A percentile compares a stretch with the other conserved stretches of the same genome.
Evolutionary conservation across 108 stramenopile genomes (phyloP).

Genomic region (Nitzschia sp.): DNA sequence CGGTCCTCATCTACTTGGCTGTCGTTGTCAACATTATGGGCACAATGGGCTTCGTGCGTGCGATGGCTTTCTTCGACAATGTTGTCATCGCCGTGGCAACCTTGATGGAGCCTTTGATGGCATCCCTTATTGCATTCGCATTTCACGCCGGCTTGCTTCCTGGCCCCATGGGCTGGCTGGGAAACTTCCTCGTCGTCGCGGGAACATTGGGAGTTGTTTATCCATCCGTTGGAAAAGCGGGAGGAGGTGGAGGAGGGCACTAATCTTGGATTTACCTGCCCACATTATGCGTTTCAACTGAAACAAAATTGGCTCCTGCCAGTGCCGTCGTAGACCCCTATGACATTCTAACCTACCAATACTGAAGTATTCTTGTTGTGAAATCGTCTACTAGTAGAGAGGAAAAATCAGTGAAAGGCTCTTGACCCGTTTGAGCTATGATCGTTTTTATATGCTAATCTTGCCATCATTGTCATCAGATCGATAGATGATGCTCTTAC

Average conservation of each 20-base stretch:
- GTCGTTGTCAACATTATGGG: constrained; percentile 57
- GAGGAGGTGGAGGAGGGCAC: background rate
- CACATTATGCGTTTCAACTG: background rate
- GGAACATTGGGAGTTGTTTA: constrained; percentile 48
- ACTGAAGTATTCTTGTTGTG: too few species aligned
- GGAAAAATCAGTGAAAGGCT: too few species aligned
- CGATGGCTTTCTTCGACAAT: constrained; percentile 68
- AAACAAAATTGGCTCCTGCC: too few species aligned
- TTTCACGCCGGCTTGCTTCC: constrained; percentile 40
- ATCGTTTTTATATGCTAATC: too few species aligned
- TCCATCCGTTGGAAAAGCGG: constrained; percentile 22
- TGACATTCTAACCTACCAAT: too few species aligned
- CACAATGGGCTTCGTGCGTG: constrained; percentile 62
- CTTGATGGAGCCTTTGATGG: constrained; percentile 46
- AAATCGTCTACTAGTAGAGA: too few species aligned
- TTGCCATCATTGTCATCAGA: too few species aligned
- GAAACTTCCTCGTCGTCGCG: constrained; percentile 36
- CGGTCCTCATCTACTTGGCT: constrained; percentile 49
- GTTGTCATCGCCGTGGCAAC: constrained; percentile 49
- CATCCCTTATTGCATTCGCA: constrained; percentile 31
- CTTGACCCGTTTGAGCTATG: too few species aligned
- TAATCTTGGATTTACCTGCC: background rate
- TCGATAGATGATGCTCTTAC: too few species aligned
- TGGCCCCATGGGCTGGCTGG: constrained; percentile 42
- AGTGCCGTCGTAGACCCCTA: too few species aligned